A percentile compares a stretch with the other conserved stretches of the same genome.
phyloP scores from a whole-genome alignment of 129 eudicot species.

The Solidago caesia region DNA sequence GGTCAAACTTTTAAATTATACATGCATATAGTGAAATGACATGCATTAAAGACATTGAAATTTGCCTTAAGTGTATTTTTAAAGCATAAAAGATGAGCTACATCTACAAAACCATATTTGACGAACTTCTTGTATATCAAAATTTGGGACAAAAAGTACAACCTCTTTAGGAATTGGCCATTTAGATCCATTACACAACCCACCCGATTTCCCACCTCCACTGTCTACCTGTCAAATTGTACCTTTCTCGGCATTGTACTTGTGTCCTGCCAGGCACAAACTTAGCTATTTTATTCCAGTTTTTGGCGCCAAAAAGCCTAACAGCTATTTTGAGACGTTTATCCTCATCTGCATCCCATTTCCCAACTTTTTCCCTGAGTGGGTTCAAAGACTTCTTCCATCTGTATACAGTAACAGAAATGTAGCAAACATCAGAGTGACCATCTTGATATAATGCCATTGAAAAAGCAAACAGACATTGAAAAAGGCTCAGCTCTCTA shows the following conservation, averaged over 20 bases:
- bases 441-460: not conserved
- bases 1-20: not conserved
- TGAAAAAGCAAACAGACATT: not conserved
- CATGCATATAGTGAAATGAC: not conserved
- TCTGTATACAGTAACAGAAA: conserved; percentile 37
- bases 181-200: not conserved
- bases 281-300: conserved; percentile 66
- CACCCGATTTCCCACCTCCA: not conserved
- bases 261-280: conserved; percentile 89
- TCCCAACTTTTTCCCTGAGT: conserved; percentile 65
- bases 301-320: conserved; percentile 69
- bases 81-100: not conserved
- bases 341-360: conserved; percentile 73
- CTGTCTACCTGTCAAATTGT: not conserved
- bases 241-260: conserved; percentile 92
- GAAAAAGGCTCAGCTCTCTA: not conserved
- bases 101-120: not conserved
- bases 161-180: not conserved
- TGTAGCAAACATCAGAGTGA: conserved; percentile 1
- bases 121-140: not conserved
- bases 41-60: not conserved
- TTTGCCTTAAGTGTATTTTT: not conserved
- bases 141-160: not conserved
- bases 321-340: conserved; percentile 75
- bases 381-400: conserved; percentile 83